phyloP scores from a whole-genome alignment of 306 rosid genomes.

The Castanea mollissima region DNA sequence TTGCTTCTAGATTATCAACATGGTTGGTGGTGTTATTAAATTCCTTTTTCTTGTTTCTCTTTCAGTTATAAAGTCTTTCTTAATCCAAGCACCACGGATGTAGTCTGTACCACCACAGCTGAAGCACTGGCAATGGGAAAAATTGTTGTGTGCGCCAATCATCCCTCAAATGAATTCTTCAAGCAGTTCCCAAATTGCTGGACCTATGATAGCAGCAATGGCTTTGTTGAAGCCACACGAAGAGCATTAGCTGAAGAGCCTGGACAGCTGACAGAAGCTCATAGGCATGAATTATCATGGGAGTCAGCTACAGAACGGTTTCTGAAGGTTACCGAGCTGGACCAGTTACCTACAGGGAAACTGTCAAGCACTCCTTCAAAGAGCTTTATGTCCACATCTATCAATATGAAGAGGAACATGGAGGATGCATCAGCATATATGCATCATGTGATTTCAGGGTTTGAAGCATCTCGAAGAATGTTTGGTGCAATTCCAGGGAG shows the following conservation, averaged over 20 bases:
- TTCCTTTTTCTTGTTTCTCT: conserved; percentile 19
- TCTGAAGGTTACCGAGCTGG: conserved; percentile 52
- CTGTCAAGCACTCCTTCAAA: conserved; percentile 36
- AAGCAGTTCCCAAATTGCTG: conserved; percentile 88
- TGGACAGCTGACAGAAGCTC: conserved; percentile 58
- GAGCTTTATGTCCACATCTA: conserved; percentile 50
- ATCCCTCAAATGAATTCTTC: conserved; percentile 94
- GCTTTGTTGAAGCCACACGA: conserved; percentile 55
- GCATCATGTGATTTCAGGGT: conserved; percentile 72
- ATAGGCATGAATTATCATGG: conserved; percentile 74
- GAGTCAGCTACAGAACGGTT: conserved; percentile 88
- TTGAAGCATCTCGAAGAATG: conserved; percentile 62
- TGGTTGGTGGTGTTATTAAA: conserved; percentile 13
- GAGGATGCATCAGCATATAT: conserved; percentile 70
- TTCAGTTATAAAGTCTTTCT: conserved; percentile 83
- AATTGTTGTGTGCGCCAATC: conserved; percentile 76
- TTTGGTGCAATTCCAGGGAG: conserved; percentile 88
- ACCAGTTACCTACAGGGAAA: conserved; percentile 30
- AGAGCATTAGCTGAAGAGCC: conserved; percentile 67
- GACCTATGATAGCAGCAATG: conserved; percentile 45
- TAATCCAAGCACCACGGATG: conserved; percentile 97
- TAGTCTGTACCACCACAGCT: conserved; percentile 97
- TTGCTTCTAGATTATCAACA: conserved; percentile 32
- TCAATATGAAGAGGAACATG: conserved; percentile 33
- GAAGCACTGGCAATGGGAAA: conserved; percentile 98